Evolutionary conservation across 2,329 filamentous ascomycete genomes (phyloP), one percentile per base, ranked within the genome.

Genomic region (Epichloe hybrida): DNA sequence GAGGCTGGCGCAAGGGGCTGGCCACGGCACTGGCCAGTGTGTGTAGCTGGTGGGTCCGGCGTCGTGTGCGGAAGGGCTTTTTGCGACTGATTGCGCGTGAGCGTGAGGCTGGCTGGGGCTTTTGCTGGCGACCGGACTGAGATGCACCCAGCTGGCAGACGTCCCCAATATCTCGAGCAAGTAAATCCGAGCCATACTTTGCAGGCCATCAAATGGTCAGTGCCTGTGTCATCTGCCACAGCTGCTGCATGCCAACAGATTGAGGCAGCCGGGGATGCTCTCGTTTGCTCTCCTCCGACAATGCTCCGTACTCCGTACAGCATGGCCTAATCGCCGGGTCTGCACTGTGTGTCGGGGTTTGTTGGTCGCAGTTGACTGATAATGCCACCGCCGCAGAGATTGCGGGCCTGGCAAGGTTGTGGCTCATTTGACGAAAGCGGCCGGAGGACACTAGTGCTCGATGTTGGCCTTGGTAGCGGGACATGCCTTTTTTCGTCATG

Each of bases 1-100:
- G 51, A 38, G 49, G 48, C 52, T 49, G 52, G 49, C 39, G 42
- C 27, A 42, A 46, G 44, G 48, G 48, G 51, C 44, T 48, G 37
- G 23, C 21, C 37, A 39, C 35, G 39, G 36, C 36, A 48, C 46
- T 50, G 48, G n/a, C 37, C 44, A 46, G 41, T 17, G 43, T 44
- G 50, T 41, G 46, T 34, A 9, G 23, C 17, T 12, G 42, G 48
- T 52, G 52, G 52, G 46, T 49, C 52, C 36, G 9, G 45, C 39
- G 38, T 50, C 23, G 48, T 50, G 47, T 45, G 48, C 21, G 39
- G 38, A 17, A 46, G 44, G 45, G 51, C 46, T 49, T 48, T 20
- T 31, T 48, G 51, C 46, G 46, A 34, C 46, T 31, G 27, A 31
- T 31, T 39, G 20, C 13, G 42, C 42, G 20, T 44, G 42, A 44